Evolutionary conservation across 768 basidiomycete species (phyloP).

Genomic region (Serendipita sp.): DNA sequence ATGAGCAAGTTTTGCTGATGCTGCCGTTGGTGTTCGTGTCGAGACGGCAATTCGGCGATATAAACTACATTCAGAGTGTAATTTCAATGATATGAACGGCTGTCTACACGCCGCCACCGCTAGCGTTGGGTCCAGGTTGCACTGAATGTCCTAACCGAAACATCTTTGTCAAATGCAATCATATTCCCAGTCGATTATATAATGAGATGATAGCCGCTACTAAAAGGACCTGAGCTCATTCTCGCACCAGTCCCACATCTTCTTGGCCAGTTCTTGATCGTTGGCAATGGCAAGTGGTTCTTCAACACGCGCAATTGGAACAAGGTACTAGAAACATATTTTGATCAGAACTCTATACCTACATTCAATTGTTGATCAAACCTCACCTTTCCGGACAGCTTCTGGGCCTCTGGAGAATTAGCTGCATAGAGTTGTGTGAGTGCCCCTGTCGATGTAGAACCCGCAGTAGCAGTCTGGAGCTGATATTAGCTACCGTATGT

Average conservation of each 20-base stretch:
- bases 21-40: too few relatives aligned
- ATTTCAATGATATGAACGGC: too few relatives aligned
- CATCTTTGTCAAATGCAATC: too few relatives aligned
- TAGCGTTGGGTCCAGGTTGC: too few relatives aligned
- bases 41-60: too few relatives aligned
- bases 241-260: slow-evolving; percentile 3
- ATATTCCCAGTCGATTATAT: too few relatives aligned
- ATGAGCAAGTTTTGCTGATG: too few relatives aligned
- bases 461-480: neutral
- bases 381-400: slow-evolving; percentile 8
- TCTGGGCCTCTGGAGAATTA: slow-evolving; percentile 4
- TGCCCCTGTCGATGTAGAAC: neutral
- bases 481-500: neutral
- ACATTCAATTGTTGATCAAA: neutral
- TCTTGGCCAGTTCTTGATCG: neutral
- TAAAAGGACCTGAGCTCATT: neutral
- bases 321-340: neutral
- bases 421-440: slow-evolving; percentile 8
- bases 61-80: too few relatives aligned
- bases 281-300: neutral
- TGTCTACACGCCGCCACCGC: too few relatives aligned
- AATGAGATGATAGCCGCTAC: neutral
- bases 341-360: neutral
- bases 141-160: too few relatives aligned
- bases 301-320: neutral